Base-by-base conservation (phyloP, 1,284 basidiomycete species). In the Entoloma clypeatum region DNA sequence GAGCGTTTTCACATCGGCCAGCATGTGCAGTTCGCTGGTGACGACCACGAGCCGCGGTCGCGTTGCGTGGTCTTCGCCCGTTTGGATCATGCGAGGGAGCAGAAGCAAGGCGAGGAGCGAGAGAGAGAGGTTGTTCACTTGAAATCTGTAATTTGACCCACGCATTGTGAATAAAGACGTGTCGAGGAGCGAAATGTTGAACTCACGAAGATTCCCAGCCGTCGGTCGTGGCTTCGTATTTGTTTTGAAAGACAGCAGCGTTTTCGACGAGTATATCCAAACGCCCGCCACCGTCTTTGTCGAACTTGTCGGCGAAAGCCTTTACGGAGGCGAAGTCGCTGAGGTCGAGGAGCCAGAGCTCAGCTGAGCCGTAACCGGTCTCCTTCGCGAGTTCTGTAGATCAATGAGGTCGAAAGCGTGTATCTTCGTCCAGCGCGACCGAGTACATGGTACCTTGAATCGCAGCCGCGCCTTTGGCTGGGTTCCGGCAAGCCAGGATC, bases 211-310 rank as follows among this genome's bases (percentile, higher is more conserved):
- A 29, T 48, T 71, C 68, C 61, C 62, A 68, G 2, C 64, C 66
- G 48, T 70, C 68, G 7, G 48, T 44, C 1, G 66, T 68, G 0
- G 45, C 6, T 7, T 49, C 40, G 35, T 62, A 64, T n/a, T 39
- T 38, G 3, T 6, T 3, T 2, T 30, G 23, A 4, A 29, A 21
- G 0, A 63, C 33, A 0, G 47, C 65, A 11, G 67, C 69, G 31
- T 71, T 69, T 39, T 56, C 51, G 8, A 71, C 57, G 1, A 72
- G 52, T 7, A 67, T 60, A 44, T 71, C 67, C n/a, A 72, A 48
- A 6, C 61, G 49, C 5, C 55, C 60, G 5, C 57, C 60, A 16
- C n/a, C n/a, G n/a, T 67, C 64, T 22, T 58, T 50, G 18, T 63
- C 56, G 30, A 63, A 63, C 27, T 55, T 56, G 28, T 63, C 59